Percentiles rank a stretch among this genome's conserved stretches.
phyloP scores from a whole-genome alignment of 2,329 filamentous ascomycete genomes.

The Penicillium sp. region DNA sequence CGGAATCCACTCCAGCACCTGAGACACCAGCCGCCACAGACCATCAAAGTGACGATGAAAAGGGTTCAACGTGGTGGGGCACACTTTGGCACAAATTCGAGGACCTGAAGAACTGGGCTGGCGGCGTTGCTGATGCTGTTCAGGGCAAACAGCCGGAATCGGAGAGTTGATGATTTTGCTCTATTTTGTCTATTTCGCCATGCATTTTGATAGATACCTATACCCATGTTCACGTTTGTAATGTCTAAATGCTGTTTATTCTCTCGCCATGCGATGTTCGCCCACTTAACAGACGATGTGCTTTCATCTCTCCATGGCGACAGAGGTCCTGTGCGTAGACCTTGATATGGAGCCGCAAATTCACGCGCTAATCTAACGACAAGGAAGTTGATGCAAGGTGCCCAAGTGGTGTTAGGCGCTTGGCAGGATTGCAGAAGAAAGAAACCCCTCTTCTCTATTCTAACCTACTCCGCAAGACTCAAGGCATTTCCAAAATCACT shows the following conservation, averaged over 20 bases:
- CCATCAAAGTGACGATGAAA: slow-evolving; percentile 16
- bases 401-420: neutral
- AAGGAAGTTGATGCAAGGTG: neutral
- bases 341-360: too few relatives aligned
- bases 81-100: slow-evolving; percentile 30
- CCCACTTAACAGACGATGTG: neutral
- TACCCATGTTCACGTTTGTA: slow-evolving; percentile 5
- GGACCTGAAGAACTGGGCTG: slow-evolving; percentile 31
- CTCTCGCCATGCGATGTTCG: neutral
- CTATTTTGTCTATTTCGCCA: neutral
- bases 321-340: neutral
- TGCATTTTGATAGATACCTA: slow-evolving; percentile 16
- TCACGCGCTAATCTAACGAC: too few relatives aligned
- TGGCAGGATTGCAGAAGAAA: neutral
- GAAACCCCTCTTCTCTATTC: neutral
- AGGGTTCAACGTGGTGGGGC: slow-evolving; percentile 26
- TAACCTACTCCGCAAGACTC: neutral
- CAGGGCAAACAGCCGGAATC: slow-evolving; percentile 21
- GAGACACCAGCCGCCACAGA: slow-evolving; percentile 8
- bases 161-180: neutral
- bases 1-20: neutral
- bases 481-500: neutral
- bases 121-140: slow-evolving; percentile 24
- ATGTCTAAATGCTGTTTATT: neutral
- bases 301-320: neutral